Evolutionary conservation across 2,329 filamentous ascomycete species (phyloP).

Genomic region (Penicillium hordei): DNA sequence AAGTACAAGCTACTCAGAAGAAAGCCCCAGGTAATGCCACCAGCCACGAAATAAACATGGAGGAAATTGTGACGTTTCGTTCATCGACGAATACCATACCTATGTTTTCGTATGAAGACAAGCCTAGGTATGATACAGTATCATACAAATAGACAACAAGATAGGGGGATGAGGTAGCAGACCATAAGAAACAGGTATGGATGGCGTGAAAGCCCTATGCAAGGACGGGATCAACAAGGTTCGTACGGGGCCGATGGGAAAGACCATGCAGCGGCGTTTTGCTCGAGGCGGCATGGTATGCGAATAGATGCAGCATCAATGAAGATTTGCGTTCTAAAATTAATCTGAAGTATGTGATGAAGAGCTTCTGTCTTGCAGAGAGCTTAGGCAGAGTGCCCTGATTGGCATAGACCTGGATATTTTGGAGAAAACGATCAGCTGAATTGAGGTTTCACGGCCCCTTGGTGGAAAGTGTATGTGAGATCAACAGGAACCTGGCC

Average conservation of each 20-base stretch:
- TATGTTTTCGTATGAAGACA: background rate
- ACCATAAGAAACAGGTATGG: background rate
- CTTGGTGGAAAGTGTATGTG: background rate
- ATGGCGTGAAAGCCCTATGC: background rate
- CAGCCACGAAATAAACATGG: background rate
- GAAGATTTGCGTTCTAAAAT: background rate
- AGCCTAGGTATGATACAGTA: background rate
- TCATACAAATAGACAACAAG: background rate
- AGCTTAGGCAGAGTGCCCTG: no score
- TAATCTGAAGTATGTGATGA: background rate
- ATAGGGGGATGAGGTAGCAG: background rate
- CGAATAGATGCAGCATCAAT: background rate
- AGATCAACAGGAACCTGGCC: background rate
- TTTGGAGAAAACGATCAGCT: background rate
- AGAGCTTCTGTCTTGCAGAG: background rate
- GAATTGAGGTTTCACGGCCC: background rate
- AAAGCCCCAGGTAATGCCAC: background rate
- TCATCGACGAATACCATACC: background rate
- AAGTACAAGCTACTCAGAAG: background rate
- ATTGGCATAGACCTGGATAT: no score
- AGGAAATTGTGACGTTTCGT: background rate
- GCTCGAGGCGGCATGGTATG: background rate
- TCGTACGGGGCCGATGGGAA: no score
- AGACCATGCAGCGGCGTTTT: background rate
- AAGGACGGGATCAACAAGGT: background rate